Base-by-base conservation (phyloP, 257 asterid species). In the Solanum sitiens region DNA sequence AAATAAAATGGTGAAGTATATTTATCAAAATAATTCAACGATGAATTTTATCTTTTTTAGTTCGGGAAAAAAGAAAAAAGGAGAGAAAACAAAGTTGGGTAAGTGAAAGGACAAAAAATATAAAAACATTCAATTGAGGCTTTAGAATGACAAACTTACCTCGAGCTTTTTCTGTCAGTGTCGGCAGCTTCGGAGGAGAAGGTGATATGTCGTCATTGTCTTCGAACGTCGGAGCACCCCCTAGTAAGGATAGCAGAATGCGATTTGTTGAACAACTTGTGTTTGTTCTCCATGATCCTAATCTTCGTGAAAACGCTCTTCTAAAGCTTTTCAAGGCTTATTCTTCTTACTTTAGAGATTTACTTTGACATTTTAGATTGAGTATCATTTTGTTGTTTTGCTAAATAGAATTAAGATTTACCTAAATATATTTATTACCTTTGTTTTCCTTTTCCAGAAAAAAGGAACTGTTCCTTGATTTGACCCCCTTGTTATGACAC, bases 181-280 rank as follows among this genome's bases (percentile, higher is more conserved):
- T 33, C 8, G 92, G 92, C 21, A 89, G 90, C 42, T 89, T 91
- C 61, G 0, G 27, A 61, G 74, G 32, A 65, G 13, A 33, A 25
- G 37, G 56, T 47, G 56, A 39, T 10, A 35, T 18, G 4, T 0
- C 82, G 1, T 2, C 90, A 7, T 85, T 90, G 18, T 47, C 80
- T 4, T 47, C 91, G n/a, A 83, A 88, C 27, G 91, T 50, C 6
- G 88, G 89, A 25, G n/a, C 32, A 50, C 89, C 56, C 20, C 88
- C 75, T 35, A 89, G 83, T 88, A 94, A 91, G 89, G 98, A 93
- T 80, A 89, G 95, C 71, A 93, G 92, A 77, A 91, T 94, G 94
- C 96, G 94, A 90, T 91, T 93, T n/a, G 94, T 95, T 50, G 88
- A 72, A 37, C 84, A 87, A 77, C 86, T 84, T 37, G 89, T 87